Evolutionary conservation across 768 basidiomycete genomes (phyloP).

Genomic region (Xanthoconium purpureum): DNA sequence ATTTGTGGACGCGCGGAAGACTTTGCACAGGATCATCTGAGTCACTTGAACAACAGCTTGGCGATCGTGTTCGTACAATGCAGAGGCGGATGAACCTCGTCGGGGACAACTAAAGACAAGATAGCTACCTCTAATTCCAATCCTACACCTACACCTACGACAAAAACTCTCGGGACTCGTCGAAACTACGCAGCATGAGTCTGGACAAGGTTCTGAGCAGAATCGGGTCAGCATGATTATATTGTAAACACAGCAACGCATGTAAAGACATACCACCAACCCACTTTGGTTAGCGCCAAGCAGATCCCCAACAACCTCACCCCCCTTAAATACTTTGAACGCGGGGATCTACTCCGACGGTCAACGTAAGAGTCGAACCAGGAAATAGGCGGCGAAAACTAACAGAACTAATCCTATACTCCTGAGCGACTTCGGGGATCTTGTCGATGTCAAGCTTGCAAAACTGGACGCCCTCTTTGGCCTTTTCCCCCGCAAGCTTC

Average conservation of each 20-base stretch:
- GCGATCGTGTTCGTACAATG: neutral
- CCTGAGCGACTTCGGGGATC: no score
- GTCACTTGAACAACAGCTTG: no score
- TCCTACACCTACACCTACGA: neutral
- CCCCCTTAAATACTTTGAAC: slow-evolving; percentile 10
- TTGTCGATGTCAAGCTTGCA: slow-evolving; percentile 62
- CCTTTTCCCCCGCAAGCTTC: neutral
- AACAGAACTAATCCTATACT: no score
- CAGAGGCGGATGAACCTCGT: no score
- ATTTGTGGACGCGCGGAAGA: no score
- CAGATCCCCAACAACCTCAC: neutral
- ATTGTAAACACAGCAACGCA: neutral
- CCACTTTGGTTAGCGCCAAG: neutral
- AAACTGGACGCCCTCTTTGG: slow-evolving; percentile 40
- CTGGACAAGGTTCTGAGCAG: neutral
- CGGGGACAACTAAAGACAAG: neutral
- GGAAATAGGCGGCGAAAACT: no score
- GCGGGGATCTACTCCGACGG: slow-evolving; percentile 15
- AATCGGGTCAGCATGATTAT: neutral
- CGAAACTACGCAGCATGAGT: neutral
- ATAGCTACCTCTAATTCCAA: neutral
- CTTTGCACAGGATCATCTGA: no score
- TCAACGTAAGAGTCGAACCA: neutral
- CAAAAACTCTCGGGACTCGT: no score
- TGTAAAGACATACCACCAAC: slow-evolving; percentile 6